A percentile compares a stretch with the other conserved stretches of the same genome.
Conservation (phyloP, 768 basidiomycete species). For the Leucosporidium yakuticum region DNA sequence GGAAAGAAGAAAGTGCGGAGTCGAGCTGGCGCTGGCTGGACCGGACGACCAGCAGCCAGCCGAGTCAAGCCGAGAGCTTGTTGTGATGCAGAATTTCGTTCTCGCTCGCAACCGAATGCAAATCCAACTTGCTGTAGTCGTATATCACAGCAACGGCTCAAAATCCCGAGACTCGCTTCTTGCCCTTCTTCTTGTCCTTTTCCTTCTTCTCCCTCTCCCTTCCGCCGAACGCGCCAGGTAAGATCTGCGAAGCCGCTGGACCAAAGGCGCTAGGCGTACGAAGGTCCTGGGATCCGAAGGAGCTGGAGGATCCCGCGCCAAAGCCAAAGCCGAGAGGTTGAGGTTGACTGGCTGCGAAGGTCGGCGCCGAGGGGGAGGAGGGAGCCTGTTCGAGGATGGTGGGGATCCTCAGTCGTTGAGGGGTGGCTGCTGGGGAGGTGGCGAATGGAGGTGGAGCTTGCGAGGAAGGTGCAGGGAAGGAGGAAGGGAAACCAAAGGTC, state of each 20-base stretch:
- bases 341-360: background rate
- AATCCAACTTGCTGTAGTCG: background rate
- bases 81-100: no score
- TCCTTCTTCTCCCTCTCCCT: conserved; percentile 15
- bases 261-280: background rate
- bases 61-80: no score
- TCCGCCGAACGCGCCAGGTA: conserved; percentile 35
- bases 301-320: background rate
- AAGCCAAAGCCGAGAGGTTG: no score
- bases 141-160: background rate
- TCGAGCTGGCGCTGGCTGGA: no score
- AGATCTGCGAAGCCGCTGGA: conserved; percentile 11
- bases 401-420: background rate
- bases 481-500: background rate
- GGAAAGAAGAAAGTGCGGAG: background rate
- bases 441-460: background rate
- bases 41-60: no score
- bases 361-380: background rate
- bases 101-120: background rate
- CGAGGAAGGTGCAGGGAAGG: background rate
- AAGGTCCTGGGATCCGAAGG: background rate
- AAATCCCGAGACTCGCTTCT: conserved; percentile 37
- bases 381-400: background rate
- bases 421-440: no score
- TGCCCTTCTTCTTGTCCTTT: conserved; percentile 23